These are phyloP conservation scores for Saccharomycopsis javanensis DNA, from an alignment of 805 yeast genomes.

Conservation along the genomic window DNA sequence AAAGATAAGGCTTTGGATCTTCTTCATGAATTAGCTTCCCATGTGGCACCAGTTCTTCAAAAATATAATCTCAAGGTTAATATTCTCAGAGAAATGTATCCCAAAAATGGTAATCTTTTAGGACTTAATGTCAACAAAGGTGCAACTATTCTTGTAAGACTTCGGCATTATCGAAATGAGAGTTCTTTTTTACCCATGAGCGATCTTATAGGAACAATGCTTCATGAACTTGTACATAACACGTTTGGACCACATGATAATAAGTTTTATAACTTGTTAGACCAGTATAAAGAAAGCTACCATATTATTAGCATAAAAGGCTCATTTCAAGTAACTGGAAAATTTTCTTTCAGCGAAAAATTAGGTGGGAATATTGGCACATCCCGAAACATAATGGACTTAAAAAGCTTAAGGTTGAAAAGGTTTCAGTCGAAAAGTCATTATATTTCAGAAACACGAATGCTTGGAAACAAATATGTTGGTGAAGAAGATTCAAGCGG, in stretches of 20 bases:
- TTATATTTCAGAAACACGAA: slow-evolving; percentile 33
- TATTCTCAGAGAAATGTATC: slow-evolving; percentile 70
- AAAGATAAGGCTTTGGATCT: slow-evolving; percentile 46
- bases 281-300: slow-evolving; percentile 46
- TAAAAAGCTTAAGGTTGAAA: slow-evolving; percentile 33
- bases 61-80: slow-evolving; percentile 57
- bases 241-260: slow-evolving; percentile 71
- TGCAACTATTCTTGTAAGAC: slow-evolving; percentile 55
- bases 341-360: slow-evolving; percentile 37
- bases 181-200: slow-evolving; percentile 49
- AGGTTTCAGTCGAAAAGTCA: slow-evolving; percentile 31
- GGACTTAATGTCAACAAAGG: slow-evolving; percentile 84
- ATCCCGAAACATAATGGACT: slow-evolving; percentile 18
- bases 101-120: slow-evolving; percentile 51
- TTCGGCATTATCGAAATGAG: slow-evolving; percentile 44
- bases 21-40: slow-evolving; percentile 56
- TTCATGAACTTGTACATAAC: slow-evolving; percentile 86
- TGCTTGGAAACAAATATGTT: slow-evolving; percentile 25
- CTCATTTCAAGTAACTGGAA: slow-evolving; percentile 36
- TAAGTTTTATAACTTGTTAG: slow-evolving; percentile 55
- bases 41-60: slow-evolving; percentile 73
- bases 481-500: slow-evolving; percentile 18
- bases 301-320: slow-evolving; percentile 34
- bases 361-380: slow-evolving; percentile 31
- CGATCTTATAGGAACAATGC: slow-evolving; percentile 67